These are phyloP conservation scores for Stygiomarasmius scandens DNA, from an alignment of 1,284 basidiomycete species.

Conservation along the genomic window DNA sequence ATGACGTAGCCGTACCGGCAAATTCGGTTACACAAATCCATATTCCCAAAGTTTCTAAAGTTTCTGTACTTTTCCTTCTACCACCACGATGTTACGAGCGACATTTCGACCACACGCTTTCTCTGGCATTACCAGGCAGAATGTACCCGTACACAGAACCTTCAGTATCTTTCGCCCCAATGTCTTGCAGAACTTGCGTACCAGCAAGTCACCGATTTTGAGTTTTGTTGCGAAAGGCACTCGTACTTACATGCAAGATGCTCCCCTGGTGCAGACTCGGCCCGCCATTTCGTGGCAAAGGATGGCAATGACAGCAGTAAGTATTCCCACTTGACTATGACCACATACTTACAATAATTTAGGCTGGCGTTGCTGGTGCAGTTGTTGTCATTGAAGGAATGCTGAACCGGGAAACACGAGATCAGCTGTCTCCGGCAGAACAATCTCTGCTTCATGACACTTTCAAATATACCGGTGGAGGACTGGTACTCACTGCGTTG, in stretches of 20 bases:
- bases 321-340: slow-evolving; percentile 17
- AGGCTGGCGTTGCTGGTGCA: slow-evolving; percentile 72
- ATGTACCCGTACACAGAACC: background rate
- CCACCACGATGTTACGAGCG: background rate
- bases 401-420: slow-evolving; percentile 80
- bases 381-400: slow-evolving; percentile 65
- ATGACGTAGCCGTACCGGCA: background rate
- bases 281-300: slow-evolving; percentile 42
- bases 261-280: slow-evolving; percentile 30
- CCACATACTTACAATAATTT: slow-evolving; percentile 7
- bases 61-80: background rate
- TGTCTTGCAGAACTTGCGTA: slow-evolving; percentile 1
- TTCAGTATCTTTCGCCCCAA: slow-evolving; percentile 15
- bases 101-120: background rate
- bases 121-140: background rate
- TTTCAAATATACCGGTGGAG: slow-evolving; percentile 86
- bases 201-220: background rate
- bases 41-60: too few species aligned
- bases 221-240: slow-evolving; percentile 12
- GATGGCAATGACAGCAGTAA: slow-evolving; percentile 44
- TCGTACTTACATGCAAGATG: slow-evolving; percentile 35
- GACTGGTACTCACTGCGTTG: slow-evolving; percentile 75
- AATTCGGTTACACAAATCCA: background rate
- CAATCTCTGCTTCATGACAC: slow-evolving; percentile 77
- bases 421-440: slow-evolving; percentile 62